Base-by-base conservation (phyloP, 2,329 filamentous ascomycete species). In the Ascosphaera aggregata region DNA sequence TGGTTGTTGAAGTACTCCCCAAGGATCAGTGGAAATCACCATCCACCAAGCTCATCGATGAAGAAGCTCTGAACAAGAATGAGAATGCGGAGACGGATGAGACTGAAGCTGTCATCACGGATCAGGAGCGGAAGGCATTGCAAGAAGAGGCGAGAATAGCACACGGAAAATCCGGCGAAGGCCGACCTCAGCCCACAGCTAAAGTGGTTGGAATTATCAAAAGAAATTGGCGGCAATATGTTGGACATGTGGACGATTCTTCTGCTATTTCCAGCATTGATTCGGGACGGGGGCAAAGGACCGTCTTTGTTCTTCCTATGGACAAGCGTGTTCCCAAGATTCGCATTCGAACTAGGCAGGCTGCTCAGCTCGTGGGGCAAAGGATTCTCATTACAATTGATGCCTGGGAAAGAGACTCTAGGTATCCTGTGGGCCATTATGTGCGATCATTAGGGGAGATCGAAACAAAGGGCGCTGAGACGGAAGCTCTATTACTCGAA, bases 321-420 rank as follows among this genome's bases (percentile, higher is more conserved):
- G 86, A 98, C 58, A 95, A 93, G 64, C 78, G 82, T 50, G 80
- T 98, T 17, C 89, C 89, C 2, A 98, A 95, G 62, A 94, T 98
- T 49, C 73, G 84, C 36, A 73, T 98, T 40, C 76, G 85, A 38
- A 95, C 89, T 9, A 71, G 89, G 39, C 89, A 95, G 57, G 85
- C 84, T 18, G 73, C 74, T 13, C 82, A 93, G 50, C 68, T 98
- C 3, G 59, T 94, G 19, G 89, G 89, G 3, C 89, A 95, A 63
- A 76, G 91, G 41, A 75, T 98, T 38, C 59, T 98, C 9, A 81
- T 94, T 34, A 85, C 84, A 0, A 91, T 98, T 46, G 89, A 98
- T 58, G 75, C 80, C 1, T 98, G 89, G 89, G 82, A 94, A 43
- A 70, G 84, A 44, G 84, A 94, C 53, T 91, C 85, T 3, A 71